phyloP scores from a whole-genome alignment of 352 stramenopile species.

The Pythium rishiriense region DNA sequence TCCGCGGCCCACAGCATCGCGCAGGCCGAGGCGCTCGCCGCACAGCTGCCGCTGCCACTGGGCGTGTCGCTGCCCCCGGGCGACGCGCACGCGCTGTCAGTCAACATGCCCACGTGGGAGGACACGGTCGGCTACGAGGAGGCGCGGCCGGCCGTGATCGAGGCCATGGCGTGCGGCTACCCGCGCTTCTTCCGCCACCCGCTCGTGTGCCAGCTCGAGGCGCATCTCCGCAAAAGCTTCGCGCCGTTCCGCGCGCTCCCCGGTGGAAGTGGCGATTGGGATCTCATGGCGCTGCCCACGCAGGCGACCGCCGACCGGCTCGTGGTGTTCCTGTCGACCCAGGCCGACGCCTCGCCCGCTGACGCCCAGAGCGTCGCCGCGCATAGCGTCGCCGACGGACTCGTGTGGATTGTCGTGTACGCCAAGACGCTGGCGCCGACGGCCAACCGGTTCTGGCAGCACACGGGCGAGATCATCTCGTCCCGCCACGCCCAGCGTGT shows the following conservation, averaged over 20 bases:
- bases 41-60: slow-evolving; percentile 46
- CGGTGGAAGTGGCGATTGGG: slow-evolving; percentile 29
- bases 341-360: slow-evolving; percentile 15
- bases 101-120: slow-evolving; percentile 81
- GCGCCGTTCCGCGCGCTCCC: slow-evolving; percentile 29
- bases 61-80: slow-evolving; percentile 71
- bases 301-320: slow-evolving; percentile 55
- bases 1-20: slow-evolving; percentile 18
- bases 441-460: slow-evolving; percentile 92
- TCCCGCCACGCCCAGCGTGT: slow-evolving; percentile 79
- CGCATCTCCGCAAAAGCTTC: slow-evolving; percentile 31
- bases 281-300: slow-evolving; percentile 59
- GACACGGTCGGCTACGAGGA: slow-evolving; percentile 93
- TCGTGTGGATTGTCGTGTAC: slow-evolving; percentile 77
- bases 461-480: slow-evolving; percentile 91
- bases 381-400: slow-evolving; percentile 42
- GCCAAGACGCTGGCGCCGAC: slow-evolving; percentile 39
- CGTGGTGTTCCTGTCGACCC: slow-evolving; percentile 59
- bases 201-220: slow-evolving; percentile 69
- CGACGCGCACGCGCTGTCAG: slow-evolving; percentile 73
- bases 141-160: slow-evolving; percentile 57
- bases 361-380: slow-evolving; percentile 31
- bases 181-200: slow-evolving; percentile 93
- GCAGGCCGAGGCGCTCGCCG: slow-evolving; percentile 6
- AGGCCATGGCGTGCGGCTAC: slow-evolving; percentile 87